These are phyloP conservation scores for Bromus sterilis DNA, from an alignment of 176 grass and related monocot genomes.

Conservation along the genomic window DNA sequence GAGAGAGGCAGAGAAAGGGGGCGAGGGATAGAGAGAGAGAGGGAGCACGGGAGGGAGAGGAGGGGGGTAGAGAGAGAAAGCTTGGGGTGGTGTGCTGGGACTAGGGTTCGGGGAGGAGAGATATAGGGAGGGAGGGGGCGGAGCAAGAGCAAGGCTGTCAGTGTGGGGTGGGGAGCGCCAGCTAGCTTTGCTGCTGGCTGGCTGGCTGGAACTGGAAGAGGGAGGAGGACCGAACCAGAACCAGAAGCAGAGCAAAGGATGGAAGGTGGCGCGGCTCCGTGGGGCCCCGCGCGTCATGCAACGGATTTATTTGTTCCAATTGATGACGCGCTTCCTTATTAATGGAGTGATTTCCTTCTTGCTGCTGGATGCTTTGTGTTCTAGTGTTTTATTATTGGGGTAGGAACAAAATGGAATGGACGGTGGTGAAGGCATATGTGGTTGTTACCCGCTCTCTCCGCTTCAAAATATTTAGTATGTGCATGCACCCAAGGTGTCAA, in stretches of 20 bases:
- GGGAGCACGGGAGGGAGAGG: neutral
- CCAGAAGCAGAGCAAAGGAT: no score
- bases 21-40: neutral
- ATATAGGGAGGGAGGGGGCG: constrained; percentile 22
- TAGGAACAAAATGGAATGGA: no score
- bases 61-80: neutral
- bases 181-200: constrained; percentile 44
- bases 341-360: neutral
- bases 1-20: neutral
- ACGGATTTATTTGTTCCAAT: constrained; percentile 8
- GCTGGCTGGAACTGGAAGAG: constrained; percentile 15
- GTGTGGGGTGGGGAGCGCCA: constrained; percentile 19
- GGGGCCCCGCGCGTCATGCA: neutral
- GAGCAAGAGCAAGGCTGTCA: constrained; percentile 50
- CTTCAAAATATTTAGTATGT: no score
- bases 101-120: constrained; percentile 33
- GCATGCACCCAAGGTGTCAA: no score
- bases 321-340: neutral
- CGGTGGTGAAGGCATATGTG: no score
- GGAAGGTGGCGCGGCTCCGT: neutral
- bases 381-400: neutral
- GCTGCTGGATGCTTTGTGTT: neutral
- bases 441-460: no score
- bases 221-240: neutral
- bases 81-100: neutral